These are phyloP conservation scores for Rhynchosporium agropyri DNA, from an alignment of 2,329 filamentous ascomycete genomes.

Conservation along the genomic window DNA sequence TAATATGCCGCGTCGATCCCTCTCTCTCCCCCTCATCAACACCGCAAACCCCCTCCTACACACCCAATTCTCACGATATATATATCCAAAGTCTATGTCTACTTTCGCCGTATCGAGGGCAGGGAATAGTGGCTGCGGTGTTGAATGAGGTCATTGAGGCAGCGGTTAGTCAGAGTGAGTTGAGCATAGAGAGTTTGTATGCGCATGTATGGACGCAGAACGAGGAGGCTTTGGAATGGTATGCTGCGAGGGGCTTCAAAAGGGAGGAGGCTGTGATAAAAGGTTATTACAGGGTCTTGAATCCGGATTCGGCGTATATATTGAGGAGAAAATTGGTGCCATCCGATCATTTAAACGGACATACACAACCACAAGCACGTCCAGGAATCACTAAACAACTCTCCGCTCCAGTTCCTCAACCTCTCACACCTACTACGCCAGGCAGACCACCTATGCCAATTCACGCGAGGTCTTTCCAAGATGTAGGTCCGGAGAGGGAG, in stretches of 20 bases:
- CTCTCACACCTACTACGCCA: conserved; percentile 8
- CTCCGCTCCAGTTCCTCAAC: conserved; percentile 49
- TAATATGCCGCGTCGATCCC: conserved; percentile 64
- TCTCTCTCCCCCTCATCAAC: conserved; percentile 36
- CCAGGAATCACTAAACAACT: conserved; percentile 1
- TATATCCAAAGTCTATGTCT: conserved; percentile 68
- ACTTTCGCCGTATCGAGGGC: conserved; percentile 62
- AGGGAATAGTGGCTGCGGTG: conserved; percentile 61
- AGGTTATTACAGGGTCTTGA: conserved; percentile 64
- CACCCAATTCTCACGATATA: conserved; percentile 49
- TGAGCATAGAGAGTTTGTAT: conserved; percentile 51
- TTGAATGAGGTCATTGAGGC: conserved; percentile 46
- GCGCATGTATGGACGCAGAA: conserved; percentile 72
- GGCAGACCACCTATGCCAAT: conserved; percentile 16
- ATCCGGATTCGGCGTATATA: conserved; percentile 64
- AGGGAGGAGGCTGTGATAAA: conserved; percentile 49
- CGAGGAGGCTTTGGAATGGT: conserved; percentile 65
- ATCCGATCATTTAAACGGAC: conserved; percentile 34
- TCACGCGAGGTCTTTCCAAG: conserved; percentile 55
- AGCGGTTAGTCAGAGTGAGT: conserved; percentile 41
- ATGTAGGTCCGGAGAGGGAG: conserved; percentile 59
- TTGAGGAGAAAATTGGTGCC: conserved; percentile 49
- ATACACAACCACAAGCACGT: conserved; percentile 42
- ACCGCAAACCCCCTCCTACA: conserved; percentile 24
- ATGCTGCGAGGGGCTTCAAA: conserved; percentile 58